Percentiles rank a stretch among this genome's conserved stretches.
phyloP scores from a whole-genome alignment of 2,329 filamentous ascomycete genomes.

The Uncinocarpus reesii region DNA sequence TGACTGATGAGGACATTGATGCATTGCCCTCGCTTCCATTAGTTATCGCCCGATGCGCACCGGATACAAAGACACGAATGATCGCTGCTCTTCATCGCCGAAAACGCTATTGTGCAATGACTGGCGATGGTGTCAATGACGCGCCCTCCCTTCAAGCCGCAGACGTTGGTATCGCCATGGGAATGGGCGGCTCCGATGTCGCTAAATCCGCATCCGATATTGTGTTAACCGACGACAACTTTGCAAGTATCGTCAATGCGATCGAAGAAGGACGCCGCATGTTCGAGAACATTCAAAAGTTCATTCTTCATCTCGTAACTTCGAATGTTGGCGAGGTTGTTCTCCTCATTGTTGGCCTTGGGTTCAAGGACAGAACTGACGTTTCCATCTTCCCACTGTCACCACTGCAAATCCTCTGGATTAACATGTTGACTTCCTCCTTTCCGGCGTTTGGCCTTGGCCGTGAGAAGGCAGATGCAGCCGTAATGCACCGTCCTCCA shows the following conservation, averaged over 20 bases:
- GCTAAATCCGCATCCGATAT: conserved; percentile 65
- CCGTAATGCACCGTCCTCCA: conserved; percentile 47
- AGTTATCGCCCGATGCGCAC: conserved; percentile 74
- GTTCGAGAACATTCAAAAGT: conserved; percentile 82
- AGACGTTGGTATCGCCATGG: conserved; percentile 85
- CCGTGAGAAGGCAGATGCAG: conserved; percentile 45
- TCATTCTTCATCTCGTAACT: conserved; percentile 47
- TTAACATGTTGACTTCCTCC: conserved; percentile 53
- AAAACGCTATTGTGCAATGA: conserved; percentile 71
- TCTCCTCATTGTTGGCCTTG: conserved; percentile 48
- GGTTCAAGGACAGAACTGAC: conserved; percentile 44
- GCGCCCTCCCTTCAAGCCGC: conserved; percentile 69
- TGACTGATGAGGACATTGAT: conserved; percentile 49
- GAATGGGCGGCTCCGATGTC: conserved; percentile 70
- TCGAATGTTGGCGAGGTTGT: conserved; percentile 50
- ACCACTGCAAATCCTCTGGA: conserved; percentile 52
- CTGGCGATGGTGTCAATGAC: conserved; percentile 80
- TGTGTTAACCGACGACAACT: conserved; percentile 65
- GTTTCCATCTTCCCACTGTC: conserved; percentile 50
- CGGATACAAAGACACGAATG: conserved; percentile 82
- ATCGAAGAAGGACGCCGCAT: conserved; percentile 75
- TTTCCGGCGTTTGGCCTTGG: conserved; percentile 52
- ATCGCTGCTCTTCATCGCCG: conserved; percentile 76
- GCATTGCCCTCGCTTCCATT: conserved; percentile 62
- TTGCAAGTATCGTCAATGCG: conserved; percentile 72